Evolutionary conservation across 805 yeast genomes (phyloP).

Genomic region (Schwanniomyces vanrijiae): DNA sequence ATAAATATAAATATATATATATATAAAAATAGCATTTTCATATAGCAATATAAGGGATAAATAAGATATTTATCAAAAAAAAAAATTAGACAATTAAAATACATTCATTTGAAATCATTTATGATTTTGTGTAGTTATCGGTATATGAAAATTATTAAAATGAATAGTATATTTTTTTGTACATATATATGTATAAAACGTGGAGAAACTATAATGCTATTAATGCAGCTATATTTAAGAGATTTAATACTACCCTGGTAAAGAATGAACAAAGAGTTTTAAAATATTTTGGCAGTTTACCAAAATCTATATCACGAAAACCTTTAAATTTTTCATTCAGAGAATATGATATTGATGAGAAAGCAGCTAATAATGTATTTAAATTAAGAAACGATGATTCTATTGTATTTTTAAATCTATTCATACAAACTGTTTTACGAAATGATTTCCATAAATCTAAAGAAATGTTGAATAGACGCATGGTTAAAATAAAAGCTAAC

Average conservation of each 20-base stretch:
- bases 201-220: background rate
- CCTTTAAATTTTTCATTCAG: constrained; percentile 2
- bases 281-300: background rate
- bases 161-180: background rate
- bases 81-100: too few species aligned
- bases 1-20: too few species aligned
- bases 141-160: background rate
- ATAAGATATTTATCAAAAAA: too few species aligned
- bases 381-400: constrained; percentile 8
- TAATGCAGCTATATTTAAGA: background rate
- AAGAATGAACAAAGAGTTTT: background rate
- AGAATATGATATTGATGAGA: constrained; percentile 1
- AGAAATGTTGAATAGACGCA: constrained; percentile 7
- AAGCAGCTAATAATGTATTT: background rate
- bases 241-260: background rate
- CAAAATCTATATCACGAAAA: constrained; percentile 1
- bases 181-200: background rate
- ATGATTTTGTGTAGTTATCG: background rate
- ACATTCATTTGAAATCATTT: too few species aligned
- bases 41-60: background rate
- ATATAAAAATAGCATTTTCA: background rate
- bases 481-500: constrained; percentile 2
- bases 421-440: constrained; percentile 12
- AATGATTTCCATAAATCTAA: constrained; percentile 13
- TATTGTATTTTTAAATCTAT: constrained; percentile 11